phyloP scores from a whole-genome alignment of 2,329 filamentous ascomycete species.

The Cadophora sp. region DNA sequence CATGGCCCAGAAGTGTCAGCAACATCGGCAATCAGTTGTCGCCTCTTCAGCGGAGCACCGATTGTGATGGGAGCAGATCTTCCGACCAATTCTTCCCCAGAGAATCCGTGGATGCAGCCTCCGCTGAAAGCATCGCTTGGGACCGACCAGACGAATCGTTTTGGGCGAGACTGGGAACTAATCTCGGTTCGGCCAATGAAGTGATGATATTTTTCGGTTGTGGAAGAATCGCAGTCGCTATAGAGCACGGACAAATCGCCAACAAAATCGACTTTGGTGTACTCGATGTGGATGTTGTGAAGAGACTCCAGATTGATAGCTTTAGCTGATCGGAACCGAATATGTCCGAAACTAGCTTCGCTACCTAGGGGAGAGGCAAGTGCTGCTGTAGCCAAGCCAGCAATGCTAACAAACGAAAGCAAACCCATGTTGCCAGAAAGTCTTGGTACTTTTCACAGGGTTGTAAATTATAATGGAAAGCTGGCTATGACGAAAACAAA shows the following conservation, averaged over 20 bases:
- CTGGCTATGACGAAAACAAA: not conserved
- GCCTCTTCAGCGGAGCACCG: conserved; percentile 10
- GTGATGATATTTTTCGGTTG: conserved; percentile 24
- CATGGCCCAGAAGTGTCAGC: conserved; percentile 56
- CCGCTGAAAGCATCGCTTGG: conserved; percentile 42
- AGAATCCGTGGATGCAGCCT: conserved; percentile 47
- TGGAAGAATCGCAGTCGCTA: conserved; percentile 70
- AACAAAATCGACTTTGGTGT: conserved; percentile 55
- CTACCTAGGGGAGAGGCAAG: conserved; percentile 11
- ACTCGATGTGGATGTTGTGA: conserved; percentile 55
- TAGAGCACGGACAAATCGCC: conserved; percentile 55
- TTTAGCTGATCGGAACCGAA: conserved; percentile 7
- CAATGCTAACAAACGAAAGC: not conserved
- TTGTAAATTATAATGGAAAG: conserved; percentile 1
- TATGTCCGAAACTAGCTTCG: conserved; percentile 3
- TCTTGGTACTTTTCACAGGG: not conserved
- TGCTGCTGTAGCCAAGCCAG: not conserved
- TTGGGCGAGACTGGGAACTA: conserved; percentile 48
- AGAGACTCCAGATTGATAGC: conserved; percentile 36
- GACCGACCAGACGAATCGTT: conserved; percentile 50
- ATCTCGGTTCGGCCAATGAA: conserved; percentile 39
- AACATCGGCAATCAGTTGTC: conserved; percentile 22
- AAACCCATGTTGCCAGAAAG: conserved; percentile 8
- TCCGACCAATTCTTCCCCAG: conserved; percentile 36
- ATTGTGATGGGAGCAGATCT: conserved; percentile 29